Base-by-base conservation (phyloP, 192 early-diverging fungal species). In the Coemansia sp. region DNA sequence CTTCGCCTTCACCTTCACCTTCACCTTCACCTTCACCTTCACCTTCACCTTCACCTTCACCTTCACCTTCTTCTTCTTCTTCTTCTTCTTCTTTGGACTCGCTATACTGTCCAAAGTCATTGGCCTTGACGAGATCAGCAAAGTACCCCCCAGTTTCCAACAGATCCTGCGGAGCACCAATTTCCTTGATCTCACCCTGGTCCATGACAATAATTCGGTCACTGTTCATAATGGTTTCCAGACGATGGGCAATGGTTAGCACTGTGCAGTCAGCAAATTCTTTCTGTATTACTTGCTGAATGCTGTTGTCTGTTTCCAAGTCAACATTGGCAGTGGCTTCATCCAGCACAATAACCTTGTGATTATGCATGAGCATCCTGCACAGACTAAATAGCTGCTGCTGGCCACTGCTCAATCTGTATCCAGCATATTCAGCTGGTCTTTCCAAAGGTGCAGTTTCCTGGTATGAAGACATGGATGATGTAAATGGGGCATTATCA, bases 311-410 rank as follows among this genome's bases (percentile, higher is more conserved):
- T 14, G 58, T 54, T 9, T 47, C 58, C 19, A 47, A n/a, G 23
- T 90, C 87, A n/a, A 89, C 73, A 2, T 73, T 59, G 14, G 86
- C 74, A 8, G 88, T 89, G 7, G 88, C 88, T 53, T 89, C 88
- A 47, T 89, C 88, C 57, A 88, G 56, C 27, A 86, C 52, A n/a
- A 88, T 45, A 18, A 88, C 67, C 18, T 76, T 61, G 50, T 83
- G 84, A n/a, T 60, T 60, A 47, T 56, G 42, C 46, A 89, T 63
- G 44, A 88, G 56, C 25, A 83, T 71, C n/a, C 85, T 67, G 5
- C 85, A 85, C 29, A 89, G 73, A 53, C 75, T 81, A 33, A 89
- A 57, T 14, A 88, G 76, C 67, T 88, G 86, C 24, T 72, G 69
- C 67, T 88, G 86, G 5, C 87, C 71, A 11, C 55, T 51, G 23